Base-by-base conservation (phyloP, 768 basidiomycete genomes). In the Boletus pseudo-olivaceus region DNA sequence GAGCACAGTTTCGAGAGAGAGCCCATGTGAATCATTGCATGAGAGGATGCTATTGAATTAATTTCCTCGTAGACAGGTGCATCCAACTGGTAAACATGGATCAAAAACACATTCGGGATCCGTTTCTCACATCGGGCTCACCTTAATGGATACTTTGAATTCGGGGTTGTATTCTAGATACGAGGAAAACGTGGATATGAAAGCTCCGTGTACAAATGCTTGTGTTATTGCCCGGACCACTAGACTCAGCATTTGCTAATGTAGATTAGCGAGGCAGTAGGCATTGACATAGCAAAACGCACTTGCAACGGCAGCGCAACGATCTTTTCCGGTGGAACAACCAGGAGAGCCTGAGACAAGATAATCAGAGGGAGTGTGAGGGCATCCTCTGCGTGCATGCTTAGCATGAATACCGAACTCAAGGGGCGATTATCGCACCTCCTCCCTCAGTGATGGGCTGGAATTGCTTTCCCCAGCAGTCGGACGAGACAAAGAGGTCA, bases 391-490 rank as follows among this genome's bases (percentile, higher is more conserved):
- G 55, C 12, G 43, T n/a, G 46, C n/a, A 34, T 23, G 40, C 7
- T 68, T n/a, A 61, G 56, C 47, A 41, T 34, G 38, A 23, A 35
- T 27, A 32, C 27, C 50, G 23, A 23, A 26, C 15, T 37, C 54
- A 43, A 33, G 29, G 19, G 30, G 9, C 29, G 38, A 32, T 51
- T 11, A n/a, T 55, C 70, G 71, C 71, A 65, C 72, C 72, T 54
- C 58, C 73, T 62, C 72, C 76, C 58, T 79, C 76, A 7, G 76
- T 72, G 17, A 73, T 72, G n/a, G 80, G 78, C 53, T 77, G 76
- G 63, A 89, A 90, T 61, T 90, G 87, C 48, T 75, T 78, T 63
- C 85, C 82, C 88, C 88, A 90, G 15, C 74, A 74, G 44, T 66
- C 68, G 5, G 73, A 70, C 7, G 64, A 65, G 17, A 64, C 60